Evolutionary conservation across 2,329 filamentous ascomycete species (phyloP), one percentile per base, ranked within the genome.

Genomic region (Hyphodiscus sp.): DNA sequence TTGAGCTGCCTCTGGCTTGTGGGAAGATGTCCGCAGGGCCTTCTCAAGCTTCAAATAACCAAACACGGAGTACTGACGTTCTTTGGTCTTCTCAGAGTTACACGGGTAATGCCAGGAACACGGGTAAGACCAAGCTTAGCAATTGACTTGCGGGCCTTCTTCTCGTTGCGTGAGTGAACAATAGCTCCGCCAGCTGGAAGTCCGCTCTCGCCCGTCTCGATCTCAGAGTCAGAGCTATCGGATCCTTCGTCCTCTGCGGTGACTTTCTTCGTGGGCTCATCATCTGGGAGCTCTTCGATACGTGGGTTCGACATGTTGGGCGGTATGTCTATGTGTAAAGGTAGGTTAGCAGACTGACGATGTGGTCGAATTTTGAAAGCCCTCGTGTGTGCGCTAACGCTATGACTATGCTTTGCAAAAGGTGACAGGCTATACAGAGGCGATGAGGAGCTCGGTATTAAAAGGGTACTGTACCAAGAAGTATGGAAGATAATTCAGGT

Each of bases 131-230:
- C 91, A 71, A 97, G 85, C 86, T 99, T 99, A 75, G 91, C 89
- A 73, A 99, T 95, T 70, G 91, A 91, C 85, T 99, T 99, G 78
- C 94, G 87, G 68, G 94, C 95, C 86, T 99, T 99, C 89, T 99
- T 99, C 87, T 99, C 94, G 80, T 97, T 97, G 76, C 94, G 91
- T 72, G 90, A 96, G 83, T 97, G 92, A 70, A 99, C 86, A 68
- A 94, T 84, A 70, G 92, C 87, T 62, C 87, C 87, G 63, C 92
- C 94, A 65, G 88, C 86, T 71, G 92, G 90, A 63, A 82, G 72
- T 65, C 72, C 73, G 61, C 73, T 70, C 58, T 82, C 82, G 65
- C 78, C 83, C 59, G 82, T 85, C 73, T 94, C 91, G 67, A 82
- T 85, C 68, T 87, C 87, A 67, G 86, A 88, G 65, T 89, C 86